These are phyloP conservation scores for Nakazawaea ishiwadae DNA, from an alignment of 805 yeast genomes.

Conservation along the genomic window DNA sequence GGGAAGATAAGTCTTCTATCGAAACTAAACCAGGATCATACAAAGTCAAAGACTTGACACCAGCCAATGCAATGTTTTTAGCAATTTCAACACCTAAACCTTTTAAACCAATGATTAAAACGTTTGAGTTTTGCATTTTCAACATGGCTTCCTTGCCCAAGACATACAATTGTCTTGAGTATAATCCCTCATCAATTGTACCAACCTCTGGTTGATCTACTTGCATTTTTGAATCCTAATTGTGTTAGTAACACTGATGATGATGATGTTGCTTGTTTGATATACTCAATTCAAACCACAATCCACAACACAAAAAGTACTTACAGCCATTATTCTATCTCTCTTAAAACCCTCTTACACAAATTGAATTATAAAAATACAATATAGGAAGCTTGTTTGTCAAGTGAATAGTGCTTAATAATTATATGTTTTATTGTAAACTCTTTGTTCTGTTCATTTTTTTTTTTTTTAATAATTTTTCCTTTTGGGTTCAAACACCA, in stretches of 20 bases:
- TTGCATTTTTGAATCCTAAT: constrained; percentile 35
- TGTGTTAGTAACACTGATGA: not conserved
- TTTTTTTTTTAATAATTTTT: too few species aligned
- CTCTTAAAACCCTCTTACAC: too few species aligned
- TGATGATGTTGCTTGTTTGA: not conserved
- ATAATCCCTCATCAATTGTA: constrained; percentile 86
- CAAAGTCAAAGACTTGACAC: constrained; percentile 85
- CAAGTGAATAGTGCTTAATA: too few species aligned
- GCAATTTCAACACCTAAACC: constrained; percentile 97
- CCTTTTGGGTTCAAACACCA: too few species aligned
- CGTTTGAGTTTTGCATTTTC: constrained; percentile 90
- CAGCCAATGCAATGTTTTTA: constrained; percentile 93
- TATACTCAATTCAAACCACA: too few species aligned
- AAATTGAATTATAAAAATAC: too few species aligned
- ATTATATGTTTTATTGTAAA: too few species aligned
- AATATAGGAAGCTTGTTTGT: too few species aligned
- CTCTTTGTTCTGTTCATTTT: too few species aligned
- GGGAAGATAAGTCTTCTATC: constrained; percentile 77
- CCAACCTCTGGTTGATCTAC: constrained; percentile 33
- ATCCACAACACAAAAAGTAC: too few species aligned
- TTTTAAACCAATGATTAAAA: constrained; percentile 82
- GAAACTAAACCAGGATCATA: constrained; percentile 74
- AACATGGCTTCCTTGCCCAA: constrained; percentile 98
- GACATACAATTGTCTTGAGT: constrained; percentile 95
- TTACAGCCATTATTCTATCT: too few species aligned